Evolutionary conservation across 768 basidiomycete species (phyloP), one percentile per base, ranked within the genome.

Genomic region (Rhodotorula graminis): DNA sequence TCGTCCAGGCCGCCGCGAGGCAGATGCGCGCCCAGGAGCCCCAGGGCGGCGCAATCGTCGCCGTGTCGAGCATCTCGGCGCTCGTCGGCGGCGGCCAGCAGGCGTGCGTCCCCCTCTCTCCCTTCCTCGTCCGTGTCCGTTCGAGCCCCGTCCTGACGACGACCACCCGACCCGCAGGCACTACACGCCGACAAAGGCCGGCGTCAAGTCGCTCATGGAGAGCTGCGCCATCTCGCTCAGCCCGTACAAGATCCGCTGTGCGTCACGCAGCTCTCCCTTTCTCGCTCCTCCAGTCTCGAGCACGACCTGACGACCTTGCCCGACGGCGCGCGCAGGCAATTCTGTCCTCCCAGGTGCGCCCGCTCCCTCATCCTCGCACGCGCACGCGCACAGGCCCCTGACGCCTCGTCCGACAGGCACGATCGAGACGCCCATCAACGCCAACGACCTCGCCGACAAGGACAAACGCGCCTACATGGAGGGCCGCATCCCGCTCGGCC

Each of bases 171-270:
- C 46, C 8, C 19, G 46, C 71, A 87, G 86, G 64, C 89, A 90
- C 78, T 91, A 90, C 76, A 89, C 88, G 6, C 89, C 89, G 10
- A 90, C 90, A 10, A 90, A 91, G 78, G 90, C 90, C 2, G 70
- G 70, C 25, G 65, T 72, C 52, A 72, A 72, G 57, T 49, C 52
- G 31, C 4, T 91, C 74, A 91, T 90, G 89, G 88, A 90, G 80
- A 88, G 87, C 72, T 88, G 87, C 76, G 89, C 90, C 9, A 86
- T 90, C 56, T 89, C 90, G 8, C 82, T 90, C 37, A 89, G 89
- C n/a, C 88, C 88, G 72, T 86, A 89, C 80, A 86, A 86, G 61
- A 91, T 91, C 74, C 85, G 90, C 50, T 89, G 82, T 61, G 6
- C 47, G 58, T 67, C 15, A 1, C 33, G 9, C 18, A 23, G 27